phyloP scores from a whole-genome alignment of 176 grass and related monocot species.

The Triticum dicoccoides region DNA sequence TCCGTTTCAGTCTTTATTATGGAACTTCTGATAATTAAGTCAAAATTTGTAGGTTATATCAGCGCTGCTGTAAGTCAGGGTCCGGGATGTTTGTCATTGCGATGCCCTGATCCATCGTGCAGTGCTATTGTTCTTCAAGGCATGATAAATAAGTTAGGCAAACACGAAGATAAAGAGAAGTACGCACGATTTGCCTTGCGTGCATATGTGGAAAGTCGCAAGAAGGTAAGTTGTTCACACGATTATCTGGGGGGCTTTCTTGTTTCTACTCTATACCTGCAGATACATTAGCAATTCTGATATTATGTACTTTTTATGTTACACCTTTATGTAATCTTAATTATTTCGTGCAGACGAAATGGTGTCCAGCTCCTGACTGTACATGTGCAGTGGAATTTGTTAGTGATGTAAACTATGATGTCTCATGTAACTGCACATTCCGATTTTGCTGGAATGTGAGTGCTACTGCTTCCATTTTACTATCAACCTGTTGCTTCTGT shows the following conservation, averaged over 20 bases:
- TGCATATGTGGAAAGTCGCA: conserved; percentile 90
- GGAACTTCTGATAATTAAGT: conserved; percentile 12
- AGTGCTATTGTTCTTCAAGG: conserved; percentile 56
- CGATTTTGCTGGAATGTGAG: conserved; percentile 98
- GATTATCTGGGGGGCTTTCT: conserved; percentile 6
- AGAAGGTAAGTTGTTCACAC: conserved; percentile 48
- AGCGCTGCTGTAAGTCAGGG: conserved; percentile 63
- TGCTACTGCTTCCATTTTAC: conserved; percentile 10
- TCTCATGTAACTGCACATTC: conserved; percentile 66
- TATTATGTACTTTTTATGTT: background rate
- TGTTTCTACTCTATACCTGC: conserved; percentile 8
- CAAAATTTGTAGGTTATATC: conserved; percentile 71
- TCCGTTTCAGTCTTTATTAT: background rate
- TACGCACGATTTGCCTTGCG: conserved; percentile 71
- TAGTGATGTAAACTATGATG: conserved; percentile 65
- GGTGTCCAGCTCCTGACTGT: conserved; percentile 96
- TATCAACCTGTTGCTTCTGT: background rate
- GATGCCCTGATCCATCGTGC: conserved; percentile 90
- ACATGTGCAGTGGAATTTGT: conserved; percentile 79
- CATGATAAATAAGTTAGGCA: conserved; percentile 67
- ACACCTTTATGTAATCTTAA: conserved; percentile 2
- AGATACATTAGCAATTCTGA: conserved; percentile 16
- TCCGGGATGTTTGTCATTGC: conserved; percentile 84
- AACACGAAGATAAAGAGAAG: conserved; percentile 58
- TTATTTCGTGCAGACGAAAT: conserved; percentile 72